These are phyloP conservation scores for Cnidoscolus chayamansa DNA, from an alignment of 441 rosid species.

Conservation along the genomic window DNA sequence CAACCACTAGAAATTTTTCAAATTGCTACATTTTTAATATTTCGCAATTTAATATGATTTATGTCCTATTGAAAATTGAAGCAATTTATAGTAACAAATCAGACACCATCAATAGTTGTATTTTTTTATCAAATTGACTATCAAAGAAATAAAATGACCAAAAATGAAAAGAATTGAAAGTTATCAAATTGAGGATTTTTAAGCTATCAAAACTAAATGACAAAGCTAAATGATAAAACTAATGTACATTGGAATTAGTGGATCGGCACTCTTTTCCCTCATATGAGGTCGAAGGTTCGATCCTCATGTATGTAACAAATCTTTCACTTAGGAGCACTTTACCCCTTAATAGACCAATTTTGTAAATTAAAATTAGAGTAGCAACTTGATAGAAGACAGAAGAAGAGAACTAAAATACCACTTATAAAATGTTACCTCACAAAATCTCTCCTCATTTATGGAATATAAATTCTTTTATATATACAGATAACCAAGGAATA, in stretches of 20 bases:
- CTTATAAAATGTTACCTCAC: neutral
- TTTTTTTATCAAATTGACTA: neutral
- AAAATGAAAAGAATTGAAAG: neutral
- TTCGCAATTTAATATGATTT: constrained; percentile 18
- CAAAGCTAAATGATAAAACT: too few relatives aligned
- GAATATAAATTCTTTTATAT: too few relatives aligned
- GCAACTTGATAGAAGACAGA: neutral
- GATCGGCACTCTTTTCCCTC: too few relatives aligned
- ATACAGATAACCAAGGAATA: too few relatives aligned
- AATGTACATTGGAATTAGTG: too few relatives aligned
- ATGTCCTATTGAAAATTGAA: constrained; percentile 57
- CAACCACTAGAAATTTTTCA: constrained; percentile 28
- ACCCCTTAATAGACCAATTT: too few relatives aligned
- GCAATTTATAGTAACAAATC: neutral
- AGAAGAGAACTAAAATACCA: neutral
- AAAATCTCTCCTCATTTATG: neutral
- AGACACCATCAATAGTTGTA: neutral
- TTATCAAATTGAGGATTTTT: neutral
- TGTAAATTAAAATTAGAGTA: neutral
- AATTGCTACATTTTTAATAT: constrained; percentile 28
- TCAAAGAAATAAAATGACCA: neutral
- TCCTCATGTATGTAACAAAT: too few relatives aligned
- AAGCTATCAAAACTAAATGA: neutral
- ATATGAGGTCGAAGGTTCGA: too few relatives aligned
- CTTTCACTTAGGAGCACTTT: too few relatives aligned